Base-by-base conservation (phyloP, 371 early-diverging fungal genomes). In the Batrachochytrium dendrobatidis region DNA sequence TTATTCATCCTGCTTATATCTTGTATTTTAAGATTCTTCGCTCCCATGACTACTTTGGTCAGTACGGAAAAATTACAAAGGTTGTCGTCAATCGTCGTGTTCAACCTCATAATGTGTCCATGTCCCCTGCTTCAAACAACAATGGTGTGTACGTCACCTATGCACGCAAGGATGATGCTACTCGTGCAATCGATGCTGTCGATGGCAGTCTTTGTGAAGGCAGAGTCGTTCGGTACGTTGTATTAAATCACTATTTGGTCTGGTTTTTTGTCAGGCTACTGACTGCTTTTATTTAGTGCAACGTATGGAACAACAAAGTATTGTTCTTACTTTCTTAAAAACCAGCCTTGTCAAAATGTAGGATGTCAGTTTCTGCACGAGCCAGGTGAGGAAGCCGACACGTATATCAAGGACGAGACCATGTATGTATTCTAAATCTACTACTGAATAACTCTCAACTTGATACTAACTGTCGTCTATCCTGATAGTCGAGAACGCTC, bases 291-390 rank as follows among this genome's bases (percentile, higher is more conserved):
- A 22, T 35, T 18, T 31, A 73, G 79, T 48, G 92, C 91, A 3
- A 89, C 94, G 0, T 91, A 89, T 76, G 98, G 98, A 28, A 94
- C 96, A 18, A 98, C 96, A 34, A 95, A 95, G 70, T 98, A 98
- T 70, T 98, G 98, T 70, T 86, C 95, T 10, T 91, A 88, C 68
- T 98, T 90, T 69, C 73, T 98, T 44, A 87, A 91, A 26, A 88
- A 86, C 62, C 87, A 90, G 74, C 69, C 83, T 1, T 98, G 98
- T 68, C 94, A 89, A 62, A 95, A 92, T 64, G 86, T 90, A 10
- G 85, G 82, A 7, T 98, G 98, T 70, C 84, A 92, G 77, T 95
- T 91, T 65, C 69, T 96, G 53, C 98, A 98, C 72, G 96, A 96
- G 66, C 91, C 88, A 26, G 94, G 92, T 0, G 93, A 94, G 61